A percentile compares a stretch with the other conserved stretches of the same genome.
phyloP scores from a whole-genome alignment of 768 basidiomycete species.

The Naematelia aurantialba region DNA sequence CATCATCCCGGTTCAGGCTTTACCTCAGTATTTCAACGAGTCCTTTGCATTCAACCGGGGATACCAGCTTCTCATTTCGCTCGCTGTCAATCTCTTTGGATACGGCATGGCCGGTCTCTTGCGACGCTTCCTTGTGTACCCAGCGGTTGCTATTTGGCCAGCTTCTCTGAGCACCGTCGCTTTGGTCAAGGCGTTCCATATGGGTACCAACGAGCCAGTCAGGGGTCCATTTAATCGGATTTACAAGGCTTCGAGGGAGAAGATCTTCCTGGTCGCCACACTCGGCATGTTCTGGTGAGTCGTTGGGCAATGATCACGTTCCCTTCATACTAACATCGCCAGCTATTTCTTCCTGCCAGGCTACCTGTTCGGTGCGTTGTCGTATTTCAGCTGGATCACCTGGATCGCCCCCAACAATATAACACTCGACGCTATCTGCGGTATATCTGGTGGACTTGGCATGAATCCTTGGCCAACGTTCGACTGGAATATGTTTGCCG shows the following conservation, averaged over 20 bases:
- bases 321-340: conserved; percentile 24
- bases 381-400: conserved; percentile 46
- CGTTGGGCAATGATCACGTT: conserved; percentile 19
- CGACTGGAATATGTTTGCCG: conserved; percentile 50
- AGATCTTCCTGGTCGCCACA: conserved; percentile 93
- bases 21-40: conserved; percentile 45
- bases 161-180: conserved; percentile 59
- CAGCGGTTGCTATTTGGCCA: conserved; percentile 76
- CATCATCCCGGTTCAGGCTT: conserved; percentile 35
- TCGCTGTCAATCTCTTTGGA: conserved; percentile 84
- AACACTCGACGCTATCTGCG: conserved; percentile 43
- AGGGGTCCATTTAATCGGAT: conserved; percentile 2
- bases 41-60: conserved; percentile 40
- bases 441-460: conserved; percentile 44
- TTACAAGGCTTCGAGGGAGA: conserved; percentile 56
- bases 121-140: conserved; percentile 85
- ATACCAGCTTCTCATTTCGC: conserved; percentile 57
- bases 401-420: conserved; percentile 54
- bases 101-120: conserved; percentile 87
- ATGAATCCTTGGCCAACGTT: conserved; percentile 50
- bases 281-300: conserved; percentile 52
- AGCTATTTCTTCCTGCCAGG: conserved; percentile 47
- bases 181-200: conserved; percentile 33
- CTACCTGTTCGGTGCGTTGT: conserved; percentile 24
- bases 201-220: conserved; percentile 30